Conservation (phyloP, 345 rosid species). For the Gossypium sturtianum region DNA sequence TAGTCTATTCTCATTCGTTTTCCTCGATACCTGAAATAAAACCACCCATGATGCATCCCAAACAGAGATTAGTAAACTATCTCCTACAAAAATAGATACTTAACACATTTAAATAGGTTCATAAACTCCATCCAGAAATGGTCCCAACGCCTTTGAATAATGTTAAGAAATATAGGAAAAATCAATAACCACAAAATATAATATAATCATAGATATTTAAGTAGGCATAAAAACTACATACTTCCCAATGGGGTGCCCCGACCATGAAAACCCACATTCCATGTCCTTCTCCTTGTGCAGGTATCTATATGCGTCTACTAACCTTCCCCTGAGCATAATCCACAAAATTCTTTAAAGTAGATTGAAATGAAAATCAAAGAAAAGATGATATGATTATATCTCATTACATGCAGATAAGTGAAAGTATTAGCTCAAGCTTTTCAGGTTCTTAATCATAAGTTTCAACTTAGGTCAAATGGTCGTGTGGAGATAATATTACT, state of each 20-base stretch:
- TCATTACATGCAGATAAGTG: background rate
- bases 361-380: background rate
- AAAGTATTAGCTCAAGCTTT: background rate
- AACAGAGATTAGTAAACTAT: conserved; percentile 1
- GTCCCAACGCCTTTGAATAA: background rate
- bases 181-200: background rate
- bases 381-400: background rate
- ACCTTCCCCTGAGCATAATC: conserved; percentile 61
- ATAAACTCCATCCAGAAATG: background rate
- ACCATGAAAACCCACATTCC: conserved; percentile 81
- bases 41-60: conserved; percentile 4
- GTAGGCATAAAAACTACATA: conserved; percentile 12
- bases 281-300: conserved; percentile 80
- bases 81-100: conserved; percentile 8
- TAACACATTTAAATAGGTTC: background rate
- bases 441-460: background rate
- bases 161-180: background rate
- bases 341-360: conserved; percentile 1
- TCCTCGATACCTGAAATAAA: conserved; percentile 66
- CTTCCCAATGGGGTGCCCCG: background rate
- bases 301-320: conserved; percentile 78
- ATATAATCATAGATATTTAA: background rate
- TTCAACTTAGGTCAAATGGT: background rate
- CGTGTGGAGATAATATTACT: background rate
- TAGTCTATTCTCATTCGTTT: conserved; percentile 55